Base-by-base conservation (phyloP, 1,284 basidiomycete species). In the Psilocybe mexicana region DNA sequence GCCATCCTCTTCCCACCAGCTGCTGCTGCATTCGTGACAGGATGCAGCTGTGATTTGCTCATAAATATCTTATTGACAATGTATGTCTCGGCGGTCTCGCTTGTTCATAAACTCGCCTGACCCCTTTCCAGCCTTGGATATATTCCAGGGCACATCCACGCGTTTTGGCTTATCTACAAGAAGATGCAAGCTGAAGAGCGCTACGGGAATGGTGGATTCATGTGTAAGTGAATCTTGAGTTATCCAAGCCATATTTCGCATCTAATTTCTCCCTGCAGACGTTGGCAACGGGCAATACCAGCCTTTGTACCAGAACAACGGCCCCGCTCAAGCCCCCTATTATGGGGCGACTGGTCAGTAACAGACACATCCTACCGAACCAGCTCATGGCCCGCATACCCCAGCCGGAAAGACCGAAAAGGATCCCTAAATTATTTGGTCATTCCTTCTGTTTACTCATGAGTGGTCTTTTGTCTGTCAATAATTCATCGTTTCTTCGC, bases 21-120 rank as follows among this genome's bases (percentile, higher is more conserved):
- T 1, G 84, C 89, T 0, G 90, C 85, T 6, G 83, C 77, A 1
- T 85, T 93, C 68, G 78, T 93, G 62, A 86, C 90, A 1, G 91
- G 91, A 25, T 93, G 90, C 72, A 81, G 82, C 56, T 91, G 88
- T 68, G 90, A 93, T 71, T 77, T 93, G 42, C 79, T 93, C 62
- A 92, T 94, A 76, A 93, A 91, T 75, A 83, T 93, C 59, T 73
- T 81, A 56, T 73, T 93, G 65, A 93, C 91, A 0, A 72, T 88
- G 84, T 88, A 69, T 57, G 84, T 72, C 36, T 53, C 35, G 7
- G 30, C 26, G n/a, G 4, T 6, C 38, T 23, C 10, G 35, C 3
- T 23, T 30, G 6, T 40, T 30, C 7, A 2, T 48, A 23, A 23
- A 35, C 48, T 57, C 42, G 53, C 12, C 11, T 23, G 2, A 43